Evolutionary conservation across 495 filamentous ascomycete species (phyloP).

Genomic region (Penicillium lagena): DNA sequence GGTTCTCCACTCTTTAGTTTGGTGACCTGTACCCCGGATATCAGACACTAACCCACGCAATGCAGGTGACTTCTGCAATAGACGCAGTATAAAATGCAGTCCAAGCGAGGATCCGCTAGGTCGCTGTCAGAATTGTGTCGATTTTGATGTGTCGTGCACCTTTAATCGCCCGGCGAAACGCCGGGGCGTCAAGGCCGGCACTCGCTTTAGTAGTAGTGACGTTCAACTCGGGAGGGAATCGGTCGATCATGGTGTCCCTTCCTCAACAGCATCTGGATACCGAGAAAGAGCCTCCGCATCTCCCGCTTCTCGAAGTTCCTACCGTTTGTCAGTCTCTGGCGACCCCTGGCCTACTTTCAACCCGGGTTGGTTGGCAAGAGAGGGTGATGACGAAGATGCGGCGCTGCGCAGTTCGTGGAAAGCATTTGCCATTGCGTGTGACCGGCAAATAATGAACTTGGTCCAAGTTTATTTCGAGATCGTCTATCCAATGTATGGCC

Average conservation of each 20-base stretch:
- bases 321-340: slow-evolving; percentile 8
- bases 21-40: background rate
- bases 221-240: background rate
- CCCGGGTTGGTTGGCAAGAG: slow-evolving; percentile 10
- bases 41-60: background rate
- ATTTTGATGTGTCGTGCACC: slow-evolving; percentile 69
- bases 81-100: slow-evolving; percentile 24
- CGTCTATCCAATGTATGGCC: slow-evolving; percentile 28
- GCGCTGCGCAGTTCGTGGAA: slow-evolving; percentile 24
- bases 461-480: slow-evolving; percentile 40
- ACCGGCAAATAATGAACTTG: slow-evolving; percentile 23
- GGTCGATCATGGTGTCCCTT: background rate
- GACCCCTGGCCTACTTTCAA: slow-evolving; percentile 21
- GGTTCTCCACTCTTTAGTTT: slow-evolving; percentile 11
- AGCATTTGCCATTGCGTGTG: slow-evolving; percentile 22
- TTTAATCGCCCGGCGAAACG: slow-evolving; percentile 64
- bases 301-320: slow-evolving; percentile 16
- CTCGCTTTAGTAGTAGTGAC: slow-evolving; percentile 5
- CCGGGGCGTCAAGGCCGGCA: slow-evolving; percentile 44
- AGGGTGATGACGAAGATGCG: slow-evolving; percentile 19
- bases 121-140: slow-evolving; percentile 43
- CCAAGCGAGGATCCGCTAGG: slow-evolving; percentile 16
- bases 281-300: slow-evolving; percentile 9
- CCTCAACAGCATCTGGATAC: background rate
- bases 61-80: slow-evolving; percentile 28